Evolutionary conservation across 768 basidiomycete species (phyloP).

Genomic region (Suillus hirtellus): DNA sequence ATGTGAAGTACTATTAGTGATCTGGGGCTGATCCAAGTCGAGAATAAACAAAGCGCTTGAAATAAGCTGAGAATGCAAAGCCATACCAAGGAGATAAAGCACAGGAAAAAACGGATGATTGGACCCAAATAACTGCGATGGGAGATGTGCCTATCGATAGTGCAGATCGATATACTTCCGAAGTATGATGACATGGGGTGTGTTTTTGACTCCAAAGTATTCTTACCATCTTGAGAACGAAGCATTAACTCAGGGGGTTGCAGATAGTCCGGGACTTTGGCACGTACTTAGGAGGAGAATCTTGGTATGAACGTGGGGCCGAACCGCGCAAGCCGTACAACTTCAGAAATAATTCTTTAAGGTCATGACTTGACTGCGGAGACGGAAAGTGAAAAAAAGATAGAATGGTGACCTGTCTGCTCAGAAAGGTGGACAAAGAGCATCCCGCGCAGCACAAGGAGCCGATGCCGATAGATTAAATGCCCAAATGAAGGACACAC

Average conservation of each 20-base stretch:
- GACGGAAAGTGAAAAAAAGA: background rate
- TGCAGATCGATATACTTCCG: constrained; percentile 9
- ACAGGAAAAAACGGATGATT: background rate
- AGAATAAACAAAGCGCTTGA: background rate
- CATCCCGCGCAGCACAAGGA: background rate
- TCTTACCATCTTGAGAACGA: background rate
- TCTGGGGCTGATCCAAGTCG: background rate
- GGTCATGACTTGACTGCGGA: background rate
- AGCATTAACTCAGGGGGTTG: background rate
- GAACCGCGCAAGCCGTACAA: background rate
- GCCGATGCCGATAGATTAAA: background rate
- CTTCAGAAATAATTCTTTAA: background rate
- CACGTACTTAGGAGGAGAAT: background rate
- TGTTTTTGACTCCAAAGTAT: background rate
- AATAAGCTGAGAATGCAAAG: background rate
- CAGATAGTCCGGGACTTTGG: constrained; percentile 5
- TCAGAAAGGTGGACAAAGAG: background rate
- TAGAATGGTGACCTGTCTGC: background rate
- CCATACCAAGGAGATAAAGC: background rate
- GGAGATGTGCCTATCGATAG: constrained; percentile 15
- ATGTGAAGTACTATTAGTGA: background rate
- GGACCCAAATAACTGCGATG: constrained; percentile 5
- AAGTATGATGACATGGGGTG: background rate
- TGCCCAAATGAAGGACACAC: background rate
- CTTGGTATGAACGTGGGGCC: background rate